These are phyloP conservation scores for Cytospora mali DNA, from an alignment of 2,329 filamentous ascomycete species.

Conservation along the genomic window DNA sequence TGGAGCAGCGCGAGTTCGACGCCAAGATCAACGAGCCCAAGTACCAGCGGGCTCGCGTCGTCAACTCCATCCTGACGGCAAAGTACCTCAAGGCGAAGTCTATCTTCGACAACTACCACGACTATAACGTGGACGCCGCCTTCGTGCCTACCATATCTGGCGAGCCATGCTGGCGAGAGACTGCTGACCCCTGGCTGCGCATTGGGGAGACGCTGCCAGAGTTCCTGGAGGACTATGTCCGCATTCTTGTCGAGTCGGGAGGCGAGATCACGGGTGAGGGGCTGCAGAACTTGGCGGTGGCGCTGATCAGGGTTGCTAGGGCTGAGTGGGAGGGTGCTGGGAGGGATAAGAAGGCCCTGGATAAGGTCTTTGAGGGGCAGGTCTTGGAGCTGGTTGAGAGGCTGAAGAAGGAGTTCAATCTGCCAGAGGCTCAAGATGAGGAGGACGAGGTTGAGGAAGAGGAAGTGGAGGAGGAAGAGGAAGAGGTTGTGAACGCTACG, in stretches of 20 bases:
- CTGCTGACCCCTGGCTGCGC: conserved; percentile 29
- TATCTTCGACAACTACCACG: conserved; percentile 28
- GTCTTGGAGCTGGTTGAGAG: conserved; percentile 20
- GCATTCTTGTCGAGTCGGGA: conserved; percentile 21
- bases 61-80: conserved; percentile 30
- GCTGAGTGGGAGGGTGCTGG: conserved; percentile 29
- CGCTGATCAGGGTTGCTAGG: conserved; percentile 27
- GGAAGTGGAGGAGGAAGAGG: conserved; percentile 11
- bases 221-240: conserved; percentile 26
- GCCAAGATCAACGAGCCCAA: conserved; percentile 29
- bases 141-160: conserved; percentile 18
- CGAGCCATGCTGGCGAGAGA: conserved; percentile 22
- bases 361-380: conserved; percentile 20
- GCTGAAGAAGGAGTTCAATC: conserved; percentile 21
- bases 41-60: conserved; percentile 29
- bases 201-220: conserved; percentile 26
- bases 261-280: conserved; percentile 26
- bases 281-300: conserved; percentile 25
- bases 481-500: neutral
- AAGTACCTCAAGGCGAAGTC: conserved; percentile 30
- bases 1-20: conserved; percentile 28
- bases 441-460: conserved; percentile 10
- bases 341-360: conserved; percentile 22
- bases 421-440: conserved; percentile 25
- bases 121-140: conserved; percentile 27